Percentiles rank a stretch among this genome's conserved stretches.
These are phyloP conservation scores for Lepidium didymum DNA, from an alignment of 345 rosid genomes.

Conservation along the genomic window DNA sequence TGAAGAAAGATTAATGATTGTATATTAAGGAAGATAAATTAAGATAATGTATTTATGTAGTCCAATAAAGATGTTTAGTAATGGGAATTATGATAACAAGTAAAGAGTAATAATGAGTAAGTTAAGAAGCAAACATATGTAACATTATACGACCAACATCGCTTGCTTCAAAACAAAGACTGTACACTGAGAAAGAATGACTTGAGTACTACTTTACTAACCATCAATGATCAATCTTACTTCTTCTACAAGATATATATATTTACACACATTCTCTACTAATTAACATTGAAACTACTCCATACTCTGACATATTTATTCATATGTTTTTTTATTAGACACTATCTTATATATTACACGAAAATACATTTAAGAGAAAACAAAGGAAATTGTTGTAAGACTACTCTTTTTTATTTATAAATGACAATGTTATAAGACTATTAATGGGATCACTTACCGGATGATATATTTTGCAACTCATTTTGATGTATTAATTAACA, in stretches of 20 bases:
- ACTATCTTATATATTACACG: neutral
- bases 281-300: slow-evolving; percentile 9
- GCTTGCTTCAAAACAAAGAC: slow-evolving; percentile 31
- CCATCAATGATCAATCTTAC: slow-evolving; percentile 16
- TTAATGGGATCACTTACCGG: too few species aligned
- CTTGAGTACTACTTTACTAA: slow-evolving; percentile 24
- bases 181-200: slow-evolving; percentile 20
- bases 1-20: slow-evolving; percentile 2
- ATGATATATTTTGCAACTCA: too few species aligned
- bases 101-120: slow-evolving; percentile 17
- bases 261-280: slow-evolving; percentile 23
- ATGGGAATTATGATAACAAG: slow-evolving; percentile 14
- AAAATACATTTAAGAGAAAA: too few species aligned
- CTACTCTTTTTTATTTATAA: too few species aligned
- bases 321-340: neutral
- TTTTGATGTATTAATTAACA: too few species aligned
- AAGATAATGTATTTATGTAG: neutral
- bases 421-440: too few species aligned
- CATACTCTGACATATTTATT: neutral
- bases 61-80: neutral
- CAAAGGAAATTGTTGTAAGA: too few species aligned
- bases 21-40: neutral
- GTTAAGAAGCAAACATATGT: neutral
- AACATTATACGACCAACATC: slow-evolving; percentile 27
- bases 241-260: slow-evolving; percentile 13